Percentiles rank a stretch among this genome's conserved stretches.
Conservation (phyloP, 495 filamentous ascomycete species). For the Bathelium albidoporum region DNA sequence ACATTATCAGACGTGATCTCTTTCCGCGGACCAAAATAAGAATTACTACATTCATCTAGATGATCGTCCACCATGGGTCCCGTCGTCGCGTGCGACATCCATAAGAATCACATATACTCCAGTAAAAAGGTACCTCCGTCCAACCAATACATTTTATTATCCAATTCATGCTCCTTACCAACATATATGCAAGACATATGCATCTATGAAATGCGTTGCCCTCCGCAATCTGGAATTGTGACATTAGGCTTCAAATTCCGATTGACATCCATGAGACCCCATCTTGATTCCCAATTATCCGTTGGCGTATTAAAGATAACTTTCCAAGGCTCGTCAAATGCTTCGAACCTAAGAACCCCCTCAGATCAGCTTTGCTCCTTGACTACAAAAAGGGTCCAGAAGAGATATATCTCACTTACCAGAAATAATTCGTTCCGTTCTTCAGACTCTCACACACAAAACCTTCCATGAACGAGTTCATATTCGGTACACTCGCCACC, state of each 20-base stretch:
- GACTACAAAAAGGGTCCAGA: not conserved
- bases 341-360: conserved; percentile 22
- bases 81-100: too few species aligned
- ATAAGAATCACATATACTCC: too few species aligned
- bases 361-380: not conserved
- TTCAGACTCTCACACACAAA: conserved; percentile 74
- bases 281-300: conserved; percentile 89
- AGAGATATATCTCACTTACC: conserved; percentile 37
- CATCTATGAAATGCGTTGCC: conserved; percentile 46
- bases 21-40: too few species aligned
- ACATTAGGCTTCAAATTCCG: conserved; percentile 78
- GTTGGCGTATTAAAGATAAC: conserved; percentile 49
- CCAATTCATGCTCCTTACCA: too few species aligned
- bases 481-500: conserved; percentile 68
- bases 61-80: too few species aligned
- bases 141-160: too few species aligned
- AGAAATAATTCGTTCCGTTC: conserved; percentile 86
- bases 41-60: too few species aligned
- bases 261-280: conserved; percentile 83
- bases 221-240: conserved; percentile 79
- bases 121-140: too few species aligned
- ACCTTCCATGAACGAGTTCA: conserved; percentile 78
- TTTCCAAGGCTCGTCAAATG: conserved; percentile 97
- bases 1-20: too few species aligned
- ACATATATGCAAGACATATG: not conserved